A percentile compares a stretch with the other conserved stretches of the same genome.
phyloP scores from a whole-genome alignment of 2,329 filamentous ascomycete species.

The Paecilomyces dactylethromorphus region DNA sequence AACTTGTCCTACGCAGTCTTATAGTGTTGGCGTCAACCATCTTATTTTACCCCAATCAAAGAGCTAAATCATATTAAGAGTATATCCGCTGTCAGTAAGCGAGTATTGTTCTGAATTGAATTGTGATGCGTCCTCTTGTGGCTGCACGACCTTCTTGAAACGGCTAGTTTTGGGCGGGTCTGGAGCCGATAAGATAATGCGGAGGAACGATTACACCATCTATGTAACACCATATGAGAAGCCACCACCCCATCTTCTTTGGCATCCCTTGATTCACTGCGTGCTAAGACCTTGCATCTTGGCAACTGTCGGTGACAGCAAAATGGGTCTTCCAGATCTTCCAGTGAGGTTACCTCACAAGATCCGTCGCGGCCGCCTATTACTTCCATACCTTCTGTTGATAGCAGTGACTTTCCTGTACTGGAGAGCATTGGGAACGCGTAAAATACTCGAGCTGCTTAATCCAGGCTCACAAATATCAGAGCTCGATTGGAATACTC shows the following conservation, averaged over 20 bases:
- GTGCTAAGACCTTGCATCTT: background rate
- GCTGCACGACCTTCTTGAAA: background rate
- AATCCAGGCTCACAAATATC: slow-evolving; percentile 3
- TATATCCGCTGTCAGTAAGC: too few relatives aligned
- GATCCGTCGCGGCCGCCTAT: background rate
- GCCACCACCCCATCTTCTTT: background rate
- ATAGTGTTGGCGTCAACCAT: too few relatives aligned
- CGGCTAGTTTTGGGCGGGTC: background rate
- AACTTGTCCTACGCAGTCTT: background rate
- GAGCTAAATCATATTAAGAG: too few relatives aligned
- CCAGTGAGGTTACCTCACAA: background rate
- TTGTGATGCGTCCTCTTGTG: background rate
- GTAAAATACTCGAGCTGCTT: slow-evolving; percentile 5
- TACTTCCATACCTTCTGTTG: background rate
- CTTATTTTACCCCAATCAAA: too few relatives aligned
- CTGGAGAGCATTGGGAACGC: background rate
- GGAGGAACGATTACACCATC: slow-evolving; percentile 18
- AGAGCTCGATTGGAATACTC: slow-evolving; percentile 5
- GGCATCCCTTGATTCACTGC: background rate
- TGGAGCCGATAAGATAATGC: slow-evolving; percentile 40
- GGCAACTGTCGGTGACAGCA: background rate
- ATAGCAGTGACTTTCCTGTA: background rate
- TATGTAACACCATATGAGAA: slow-evolving; percentile 4
- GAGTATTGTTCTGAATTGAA: background rate
- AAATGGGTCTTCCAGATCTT: background rate